Conservation (phyloP, 805 yeast species). For the Dipodascus geniculatus region DNA sequence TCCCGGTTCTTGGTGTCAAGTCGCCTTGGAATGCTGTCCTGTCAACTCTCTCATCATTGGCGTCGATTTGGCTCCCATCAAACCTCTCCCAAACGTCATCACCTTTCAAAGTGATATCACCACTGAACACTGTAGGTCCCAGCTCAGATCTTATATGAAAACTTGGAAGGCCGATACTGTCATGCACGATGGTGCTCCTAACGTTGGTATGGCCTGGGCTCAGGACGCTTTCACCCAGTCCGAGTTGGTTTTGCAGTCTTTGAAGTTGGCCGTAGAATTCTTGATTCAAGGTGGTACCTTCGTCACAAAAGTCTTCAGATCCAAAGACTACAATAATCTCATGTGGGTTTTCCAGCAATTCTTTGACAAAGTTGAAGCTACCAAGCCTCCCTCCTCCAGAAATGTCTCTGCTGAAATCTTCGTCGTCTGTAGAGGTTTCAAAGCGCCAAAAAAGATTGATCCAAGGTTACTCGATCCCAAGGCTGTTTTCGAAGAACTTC, state of each 20-base stretch:
- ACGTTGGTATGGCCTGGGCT: constrained; percentile 99
- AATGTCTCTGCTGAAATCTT: constrained; percentile 98
- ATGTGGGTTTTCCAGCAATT: constrained; percentile 97
- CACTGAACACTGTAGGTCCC: constrained; percentile 94
- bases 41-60: constrained; percentile 89
- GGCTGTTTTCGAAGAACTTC: constrained; percentile 88
- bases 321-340: constrained; percentile 95
- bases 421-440: constrained; percentile 91
- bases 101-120: constrained; percentile 96
- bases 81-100: constrained; percentile 87
- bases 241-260: constrained; percentile 86
- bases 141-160: constrained; percentile 87
- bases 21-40: constrained; percentile 89
- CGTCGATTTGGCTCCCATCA: constrained; percentile 97
- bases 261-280: constrained; percentile 89
- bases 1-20: constrained; percentile 99
- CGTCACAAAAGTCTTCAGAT: constrained; percentile 93
- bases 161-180: constrained; percentile 99
- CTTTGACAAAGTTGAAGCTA: constrained; percentile 94
- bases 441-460: constrained; percentile 91
- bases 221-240: constrained; percentile 99
- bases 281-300: constrained; percentile 86
- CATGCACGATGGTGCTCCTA: constrained; percentile 99
- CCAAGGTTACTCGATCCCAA: constrained; percentile 85
- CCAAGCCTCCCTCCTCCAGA: constrained; percentile 98